Base-by-base conservation (phyloP, 345 rosid genomes). In the Isatis tinctoria region DNA sequence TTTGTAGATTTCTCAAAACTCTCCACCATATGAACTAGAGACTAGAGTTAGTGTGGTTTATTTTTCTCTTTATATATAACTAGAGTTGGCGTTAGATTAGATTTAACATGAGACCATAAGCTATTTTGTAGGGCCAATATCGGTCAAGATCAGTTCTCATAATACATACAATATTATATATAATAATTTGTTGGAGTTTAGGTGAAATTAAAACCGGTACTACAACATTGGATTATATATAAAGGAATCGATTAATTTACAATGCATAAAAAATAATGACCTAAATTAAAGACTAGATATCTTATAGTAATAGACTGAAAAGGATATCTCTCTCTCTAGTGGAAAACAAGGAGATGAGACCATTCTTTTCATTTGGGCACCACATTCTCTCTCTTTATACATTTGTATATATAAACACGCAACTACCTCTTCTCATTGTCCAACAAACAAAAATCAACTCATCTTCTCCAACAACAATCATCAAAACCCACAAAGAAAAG, bases 271-370 rank as follows among this genome's bases (percentile, higher is more conserved):
- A 26, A 65, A 8, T 30, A 35, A 45, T 17, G 36, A 36, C 35
- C 14, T 30, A 70, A 63, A 70, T 26, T 18, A 16, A 76, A 28
- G 66, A 76, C 54, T 64, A 76, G 76, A 76, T 76, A 76, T 76
- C 72, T 64, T 76, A 76, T 68, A 76, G 48, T 76, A 76, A 70
- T 70, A 48, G 67, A 39, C 22, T 70, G 80, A 76, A 70, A 70
- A 48, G 6, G 66, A 70, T 14, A 44, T 26, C n/a, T 51, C 56
- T 51, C 56, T 69, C 80, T 56, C 7, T 40, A 76, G 80, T 76
- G 80, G 80, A 70, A 57, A 70, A 70, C 66, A 76, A 70, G 71
- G 60, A 75, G 74, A 69, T 62, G 74, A 64, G 71, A 70, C 72
- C 67, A 70, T 60, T 69, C 79, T 69, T 76, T 76, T 62, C 70